Base-by-base conservation (phyloP, 768 basidiomycete species). In the Suillus paluster region DNA sequence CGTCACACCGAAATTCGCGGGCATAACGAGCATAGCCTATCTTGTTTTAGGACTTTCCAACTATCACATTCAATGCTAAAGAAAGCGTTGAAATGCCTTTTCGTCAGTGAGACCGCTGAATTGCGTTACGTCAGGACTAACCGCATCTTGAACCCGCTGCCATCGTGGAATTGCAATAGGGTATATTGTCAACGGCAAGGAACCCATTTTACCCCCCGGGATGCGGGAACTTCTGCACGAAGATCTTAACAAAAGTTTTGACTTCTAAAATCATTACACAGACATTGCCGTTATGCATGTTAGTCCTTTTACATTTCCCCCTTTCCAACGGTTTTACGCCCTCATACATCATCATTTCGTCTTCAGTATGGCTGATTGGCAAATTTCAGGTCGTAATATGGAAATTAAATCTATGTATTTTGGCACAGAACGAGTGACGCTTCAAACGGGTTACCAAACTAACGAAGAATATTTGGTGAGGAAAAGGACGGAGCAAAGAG, bases 1-100 rank as follows among this genome's bases (percentile, higher is more conserved):
- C 54, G 89, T 60, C 34, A 23, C 54, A 27, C 23, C 14, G 11
- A 39, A 12, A 34, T 60, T 42, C 30, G 21, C 3, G 14, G 4
- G 5, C 14, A 9, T 33, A 27, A 25, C 12, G 5, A 41, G 7
- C 2, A 41, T 25, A 27, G 42, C 27, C 19, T n/a, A 21, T 17
- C 34, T 21, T 23, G 54, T 52, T n/a, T 25, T 61, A 97, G 93
- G 91, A 95, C 68, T 86, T 86, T 74, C 97, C 97, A 0, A 97
- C 95, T 0, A 97, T 99, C 70, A 77, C 67, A 19, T 98, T 99
- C 81, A 92, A 91, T 68, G 73, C 84, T 5, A 88, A 86, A 67
- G 97, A 99, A 74, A 91, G 91, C 48, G 94, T 99, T 6, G 95
- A 98, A 77, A 99, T 99, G 97, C 97, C 97, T 0, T 99, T 99